Percentiles rank a stretch among this genome's conserved stretches.
Conservation (phyloP, 768 basidiomycete species). For the Pisolithus tinctorius region DNA sequence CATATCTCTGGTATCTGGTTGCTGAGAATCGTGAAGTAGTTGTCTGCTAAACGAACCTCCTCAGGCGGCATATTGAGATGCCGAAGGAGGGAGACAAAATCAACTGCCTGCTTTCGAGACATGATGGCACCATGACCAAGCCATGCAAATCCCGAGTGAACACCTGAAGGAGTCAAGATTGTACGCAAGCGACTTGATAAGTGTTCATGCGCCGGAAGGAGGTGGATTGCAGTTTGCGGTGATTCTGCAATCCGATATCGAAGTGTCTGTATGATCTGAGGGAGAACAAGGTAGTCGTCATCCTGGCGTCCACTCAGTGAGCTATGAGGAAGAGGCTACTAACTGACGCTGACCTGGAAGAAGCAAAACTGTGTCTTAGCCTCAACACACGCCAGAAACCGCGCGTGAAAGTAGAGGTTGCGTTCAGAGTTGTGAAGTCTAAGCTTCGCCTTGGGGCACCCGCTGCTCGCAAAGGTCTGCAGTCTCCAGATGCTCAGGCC, state of each 20-base stretch:
- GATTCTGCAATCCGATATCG: slow-evolving; percentile 30
- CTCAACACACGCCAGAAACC: slow-evolving; percentile 51
- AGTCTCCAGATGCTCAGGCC: not conserved
- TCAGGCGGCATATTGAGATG: slow-evolving; percentile 39
- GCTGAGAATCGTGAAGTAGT: slow-evolving; percentile 55
- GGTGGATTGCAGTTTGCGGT: slow-evolving; percentile 34
- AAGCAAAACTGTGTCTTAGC: slow-evolving; percentile 52
- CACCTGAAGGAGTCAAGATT: slow-evolving; percentile 26
- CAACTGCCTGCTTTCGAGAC: slow-evolving; percentile 32
- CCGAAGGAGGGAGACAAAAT: slow-evolving; percentile 45
- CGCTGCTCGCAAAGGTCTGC: slow-evolving; percentile 36
- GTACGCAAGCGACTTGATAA: slow-evolving; percentile 47
- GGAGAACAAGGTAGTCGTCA: slow-evolving; percentile 58
- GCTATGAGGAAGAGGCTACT: not conserved
- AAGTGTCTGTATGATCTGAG: slow-evolving; percentile 51
- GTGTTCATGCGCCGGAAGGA: slow-evolving; percentile 58
- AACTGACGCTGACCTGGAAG: slow-evolving; percentile 39
- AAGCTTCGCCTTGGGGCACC: slow-evolving; percentile 39
- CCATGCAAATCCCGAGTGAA: slow-evolving; percentile 60
- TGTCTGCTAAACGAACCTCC: slow-evolving; percentile 61
- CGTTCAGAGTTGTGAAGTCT: slow-evolving; percentile 49
- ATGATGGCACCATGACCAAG: slow-evolving; percentile 59
- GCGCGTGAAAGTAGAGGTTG: slow-evolving; percentile 57
- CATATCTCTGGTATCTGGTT: slow-evolving; percentile 54
- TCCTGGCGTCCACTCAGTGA: slow-evolving; percentile 35